Percentiles rank a stretch among this genome's conserved stretches.
Evolutionary conservation across 495 filamentous ascomycete genomes (phyloP).

Genomic region (Daldinia vernicosa): DNA sequence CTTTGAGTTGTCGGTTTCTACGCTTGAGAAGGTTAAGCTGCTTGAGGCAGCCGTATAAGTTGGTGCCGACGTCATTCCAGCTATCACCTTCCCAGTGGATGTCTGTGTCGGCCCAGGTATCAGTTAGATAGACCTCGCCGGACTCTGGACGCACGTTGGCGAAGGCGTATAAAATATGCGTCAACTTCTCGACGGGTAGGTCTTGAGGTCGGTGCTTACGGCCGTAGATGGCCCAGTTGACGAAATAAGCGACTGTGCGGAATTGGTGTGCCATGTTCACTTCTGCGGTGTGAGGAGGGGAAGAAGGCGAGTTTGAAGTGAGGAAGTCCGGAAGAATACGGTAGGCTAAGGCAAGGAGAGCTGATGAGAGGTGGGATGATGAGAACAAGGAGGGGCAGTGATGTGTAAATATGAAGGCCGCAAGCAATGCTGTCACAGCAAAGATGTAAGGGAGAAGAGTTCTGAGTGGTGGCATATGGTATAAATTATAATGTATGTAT

Average conservation of each 20-base stretch:
- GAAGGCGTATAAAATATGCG: slow-evolving; percentile 83
- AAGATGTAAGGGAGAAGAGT: slow-evolving; percentile 20
- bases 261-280: slow-evolving; percentile 62
- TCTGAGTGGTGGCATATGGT: slow-evolving; percentile 23
- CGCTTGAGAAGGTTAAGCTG: slow-evolving; percentile 93
- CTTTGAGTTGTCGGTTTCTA: slow-evolving; percentile 85
- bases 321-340: slow-evolving; percentile 11
- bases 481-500: background rate
- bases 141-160: slow-evolving; percentile 68
- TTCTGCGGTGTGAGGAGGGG: background rate
- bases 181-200: slow-evolving; percentile 84
- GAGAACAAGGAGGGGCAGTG: slow-evolving; percentile 18
- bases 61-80: slow-evolving; percentile 72
- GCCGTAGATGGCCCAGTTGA: slow-evolving; percentile 95
- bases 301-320: background rate
- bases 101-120: slow-evolving; percentile 85
- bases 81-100: slow-evolving; percentile 91
- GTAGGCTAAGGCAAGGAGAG: slow-evolving; percentile 1
- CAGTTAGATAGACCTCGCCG: slow-evolving; percentile 76
- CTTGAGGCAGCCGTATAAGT: slow-evolving; percentile 92
- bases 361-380: slow-evolving; percentile 8
- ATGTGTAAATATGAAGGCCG: slow-evolving; percentile 18
- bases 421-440: slow-evolving; percentile 19
- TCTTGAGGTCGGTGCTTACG: slow-evolving; percentile 87
- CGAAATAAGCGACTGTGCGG: slow-evolving; percentile 82